Evolutionary conservation across 2,329 filamentous ascomycete species (phyloP).

Genomic region (Trichoderma arundinaceum): DNA sequence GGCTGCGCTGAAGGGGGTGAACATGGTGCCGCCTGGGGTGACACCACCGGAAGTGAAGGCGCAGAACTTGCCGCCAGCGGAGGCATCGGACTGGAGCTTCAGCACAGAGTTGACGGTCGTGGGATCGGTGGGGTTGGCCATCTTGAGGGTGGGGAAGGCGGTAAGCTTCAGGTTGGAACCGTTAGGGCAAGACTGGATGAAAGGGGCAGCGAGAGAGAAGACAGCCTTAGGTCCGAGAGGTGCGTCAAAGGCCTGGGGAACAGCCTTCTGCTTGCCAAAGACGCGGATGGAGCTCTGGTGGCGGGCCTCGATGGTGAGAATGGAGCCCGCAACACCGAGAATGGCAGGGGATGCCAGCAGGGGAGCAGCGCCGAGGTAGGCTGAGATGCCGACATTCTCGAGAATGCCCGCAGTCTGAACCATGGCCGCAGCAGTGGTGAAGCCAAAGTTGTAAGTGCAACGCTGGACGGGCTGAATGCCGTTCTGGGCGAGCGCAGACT

Average conservation of each 20-base stretch:
- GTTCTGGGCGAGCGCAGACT: conserved; percentile 63
- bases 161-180: conserved; percentile 67
- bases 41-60: conserved; percentile 69
- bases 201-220: conserved; percentile 74
- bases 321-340: conserved; percentile 70
- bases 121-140: conserved; percentile 51
- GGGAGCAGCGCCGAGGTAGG: conserved; percentile 73
- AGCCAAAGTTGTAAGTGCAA: conserved; percentile 75
- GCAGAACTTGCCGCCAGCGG: conserved; percentile 62
- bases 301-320: conserved; percentile 74
- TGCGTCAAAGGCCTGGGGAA: conserved; percentile 73
- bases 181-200: conserved; percentile 72
- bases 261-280: conserved; percentile 61
- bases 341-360: conserved; percentile 64
- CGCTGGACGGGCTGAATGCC: conserved; percentile 69
- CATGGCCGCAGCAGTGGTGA: conserved; percentile 70
- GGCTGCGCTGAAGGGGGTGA: conserved; percentile 59
- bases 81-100: conserved; percentile 56
- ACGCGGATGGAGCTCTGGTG: conserved; percentile 75
- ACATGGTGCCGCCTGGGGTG: conserved; percentile 62
- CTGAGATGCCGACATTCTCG: conserved; percentile 76
- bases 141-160: conserved; percentile 64
- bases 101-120: conserved; percentile 42
- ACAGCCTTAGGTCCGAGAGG: conserved; percentile 70
- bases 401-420: conserved; percentile 71